These are phyloP conservation scores for Aureoboletus auriporus DNA, from an alignment of 768 basidiomycete genomes.

Conservation along the genomic window DNA sequence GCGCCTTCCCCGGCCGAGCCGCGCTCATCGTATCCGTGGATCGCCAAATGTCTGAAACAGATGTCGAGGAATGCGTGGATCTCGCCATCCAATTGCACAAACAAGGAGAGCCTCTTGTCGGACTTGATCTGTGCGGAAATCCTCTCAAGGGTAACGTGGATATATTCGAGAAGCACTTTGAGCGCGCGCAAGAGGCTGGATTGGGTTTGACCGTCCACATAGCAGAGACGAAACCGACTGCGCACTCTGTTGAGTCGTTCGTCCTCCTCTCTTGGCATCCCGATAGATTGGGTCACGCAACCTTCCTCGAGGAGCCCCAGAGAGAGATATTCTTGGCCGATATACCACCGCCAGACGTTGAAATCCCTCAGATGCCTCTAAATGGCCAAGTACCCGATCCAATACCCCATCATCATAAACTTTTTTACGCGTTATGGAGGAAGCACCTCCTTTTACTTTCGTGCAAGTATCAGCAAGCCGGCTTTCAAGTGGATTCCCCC, in stretches of 20 bases:
- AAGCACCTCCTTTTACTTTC: conserved; percentile 21
- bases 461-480: conserved; percentile 14
- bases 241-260: conserved; percentile 57
- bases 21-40: conserved; percentile 77
- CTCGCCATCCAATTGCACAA: conserved; percentile 52
- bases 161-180: conserved; percentile 48
- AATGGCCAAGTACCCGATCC: conserved; percentile 17
- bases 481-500: conserved; percentile 4
- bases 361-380: conserved; percentile 17
- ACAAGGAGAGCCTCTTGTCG: conserved; percentile 63
- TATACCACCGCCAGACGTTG: conserved; percentile 15
- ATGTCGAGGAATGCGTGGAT: conserved; percentile 52
- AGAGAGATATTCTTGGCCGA: conserved; percentile 43
- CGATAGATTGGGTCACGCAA: conserved; percentile 74
- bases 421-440: conserved; percentile 21
- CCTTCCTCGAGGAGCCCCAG: conserved; percentile 65
- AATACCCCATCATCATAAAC: conserved; percentile 20
- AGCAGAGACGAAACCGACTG: conserved; percentile 66
- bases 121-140: conserved; percentile 79
- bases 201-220: conserved; percentile 78
- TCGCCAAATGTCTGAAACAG: conserved; percentile 53
- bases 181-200: conserved; percentile 52
- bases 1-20: conserved; percentile 49
- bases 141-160: conserved; percentile 58
- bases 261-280: conserved; percentile 60